Evolutionary conservation across 2,329 filamentous ascomycete genomes (phyloP).

Genomic region (Talaromyces sp.): DNA sequence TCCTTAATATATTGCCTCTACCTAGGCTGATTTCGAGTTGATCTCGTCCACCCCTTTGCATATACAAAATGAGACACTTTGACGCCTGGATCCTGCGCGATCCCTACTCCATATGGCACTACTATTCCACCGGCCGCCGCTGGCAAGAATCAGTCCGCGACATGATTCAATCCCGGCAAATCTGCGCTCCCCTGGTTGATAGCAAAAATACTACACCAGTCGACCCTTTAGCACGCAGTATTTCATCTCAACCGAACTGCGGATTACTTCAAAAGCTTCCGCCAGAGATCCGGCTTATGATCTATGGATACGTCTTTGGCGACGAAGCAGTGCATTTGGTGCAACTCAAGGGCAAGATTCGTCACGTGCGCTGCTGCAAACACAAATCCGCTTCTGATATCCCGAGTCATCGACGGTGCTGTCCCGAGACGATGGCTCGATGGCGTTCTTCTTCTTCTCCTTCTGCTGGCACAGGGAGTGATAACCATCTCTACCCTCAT

Average conservation of each 20-base stretch:
- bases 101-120: constrained; percentile 42
- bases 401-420: constrained; percentile 35
- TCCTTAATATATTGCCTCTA: not conserved
- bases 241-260: constrained; percentile 25
- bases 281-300: constrained; percentile 39
- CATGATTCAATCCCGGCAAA: constrained; percentile 37
- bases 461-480: constrained; percentile 8
- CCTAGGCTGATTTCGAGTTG: not conserved
- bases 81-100: constrained; percentile 41
- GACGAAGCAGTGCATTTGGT: constrained; percentile 37
- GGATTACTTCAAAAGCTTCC: constrained; percentile 32
- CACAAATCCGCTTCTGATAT: constrained; percentile 25
- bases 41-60: not conserved
- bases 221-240: constrained; percentile 23
- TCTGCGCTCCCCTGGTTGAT: constrained; percentile 31
- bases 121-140: constrained; percentile 36
- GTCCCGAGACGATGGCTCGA: constrained; percentile 33
- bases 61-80: constrained; percentile 36
- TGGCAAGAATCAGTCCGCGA: constrained; percentile 38
- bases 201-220: not conserved
- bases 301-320: constrained; percentile 40
- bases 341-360: constrained; percentile 36
- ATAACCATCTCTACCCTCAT: constrained; percentile 34
- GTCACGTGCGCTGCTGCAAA: constrained; percentile 33
- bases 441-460: constrained; percentile 27